Conservation (phyloP, 1,284 basidiomycete species). For the Boletus hoseneyae region DNA sequence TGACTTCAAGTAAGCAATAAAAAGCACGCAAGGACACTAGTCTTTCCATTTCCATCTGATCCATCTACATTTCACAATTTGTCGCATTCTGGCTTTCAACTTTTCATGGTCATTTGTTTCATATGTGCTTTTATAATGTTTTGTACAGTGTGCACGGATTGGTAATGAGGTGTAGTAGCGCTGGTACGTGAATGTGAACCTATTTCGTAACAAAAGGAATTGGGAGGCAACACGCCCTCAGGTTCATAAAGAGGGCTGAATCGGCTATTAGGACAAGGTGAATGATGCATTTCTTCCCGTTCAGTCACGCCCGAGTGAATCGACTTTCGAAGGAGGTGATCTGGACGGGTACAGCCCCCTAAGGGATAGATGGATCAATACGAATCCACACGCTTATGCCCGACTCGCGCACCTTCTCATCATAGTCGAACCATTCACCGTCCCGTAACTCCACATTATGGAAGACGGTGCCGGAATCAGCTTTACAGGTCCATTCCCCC, state of each 20-base stretch:
- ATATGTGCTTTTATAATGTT: conserved; percentile 34
- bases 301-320: conserved; percentile 59
- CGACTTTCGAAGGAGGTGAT: conserved; percentile 57
- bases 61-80: conserved; percentile 26
- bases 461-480: conserved; percentile 51
- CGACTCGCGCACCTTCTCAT: conserved; percentile 62
- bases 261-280: no score
- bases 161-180: conserved; percentile 31
- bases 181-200: conserved; percentile 31
- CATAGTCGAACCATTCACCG: conserved; percentile 77
- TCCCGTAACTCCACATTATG: conserved; percentile 60
- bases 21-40: conserved; percentile 15
- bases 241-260: no score
- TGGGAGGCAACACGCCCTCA: no score
- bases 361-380: conserved; percentile 2
- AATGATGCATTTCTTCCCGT: no score
- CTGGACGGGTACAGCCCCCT: conserved; percentile 64
- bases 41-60: conserved; percentile 24
- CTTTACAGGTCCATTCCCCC: conserved; percentile 73
- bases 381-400: neutral
- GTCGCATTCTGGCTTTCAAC: conserved; percentile 20
- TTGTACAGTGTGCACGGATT: conserved; percentile 26
- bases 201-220: neutral
- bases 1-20: conserved; percentile 42
- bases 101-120: conserved; percentile 23